These are phyloP conservation scores for Udeniomyces megalosporus DNA, from an alignment of 768 basidiomycete species.

Conservation along the genomic window DNA sequence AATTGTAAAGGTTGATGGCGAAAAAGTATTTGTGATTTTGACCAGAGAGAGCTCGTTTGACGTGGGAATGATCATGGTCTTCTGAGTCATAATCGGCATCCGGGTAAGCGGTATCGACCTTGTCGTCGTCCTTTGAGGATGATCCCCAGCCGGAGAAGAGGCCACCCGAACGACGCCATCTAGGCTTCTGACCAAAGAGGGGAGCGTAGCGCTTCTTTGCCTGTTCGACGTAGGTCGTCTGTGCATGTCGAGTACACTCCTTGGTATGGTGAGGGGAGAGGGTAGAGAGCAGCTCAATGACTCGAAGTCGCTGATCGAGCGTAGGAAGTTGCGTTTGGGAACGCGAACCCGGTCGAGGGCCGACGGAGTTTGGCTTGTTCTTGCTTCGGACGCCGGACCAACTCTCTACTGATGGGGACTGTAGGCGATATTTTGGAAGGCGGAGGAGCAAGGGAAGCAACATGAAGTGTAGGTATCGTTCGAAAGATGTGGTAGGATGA, in stretches of 20 bases:
- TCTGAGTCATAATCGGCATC: neutral
- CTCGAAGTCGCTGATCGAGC: slow-evolving; percentile 62
- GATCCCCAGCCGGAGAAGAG: slow-evolving; percentile 10
- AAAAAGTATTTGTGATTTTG: slow-evolving; percentile 95
- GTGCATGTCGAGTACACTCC: slow-evolving; percentile 71
- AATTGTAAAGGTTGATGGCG: slow-evolving; percentile 98
- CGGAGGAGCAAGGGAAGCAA: neutral
- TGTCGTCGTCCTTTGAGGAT: neutral
- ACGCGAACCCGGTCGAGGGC: neutral
- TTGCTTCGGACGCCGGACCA: slow-evolving; percentile 10
- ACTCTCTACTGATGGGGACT: slow-evolving; percentile 1
- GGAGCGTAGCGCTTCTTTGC: slow-evolving; percentile 67
- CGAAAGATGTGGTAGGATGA: neutral
- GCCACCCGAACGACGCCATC: slow-evolving; percentile 21
- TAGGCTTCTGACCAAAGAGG: slow-evolving; percentile 60
- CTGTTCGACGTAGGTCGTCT: slow-evolving; percentile 64
- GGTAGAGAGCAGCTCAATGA: slow-evolving; percentile 70
- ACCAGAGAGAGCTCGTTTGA: slow-evolving; percentile 22
- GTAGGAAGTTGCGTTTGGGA: slow-evolving; percentile 43
- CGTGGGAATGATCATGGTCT: neutral
- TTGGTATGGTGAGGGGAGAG: slow-evolving; percentile 84
- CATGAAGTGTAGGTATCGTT: too few relatives aligned
- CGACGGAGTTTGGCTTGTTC: neutral
- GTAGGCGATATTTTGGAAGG: too few relatives aligned
- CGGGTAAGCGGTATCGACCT: neutral